Evolutionary conservation across 208 protist genomes (phyloP), one percentile per base, ranked within the genome.

Genomic region (Trypanosomatidae sp.): DNA sequence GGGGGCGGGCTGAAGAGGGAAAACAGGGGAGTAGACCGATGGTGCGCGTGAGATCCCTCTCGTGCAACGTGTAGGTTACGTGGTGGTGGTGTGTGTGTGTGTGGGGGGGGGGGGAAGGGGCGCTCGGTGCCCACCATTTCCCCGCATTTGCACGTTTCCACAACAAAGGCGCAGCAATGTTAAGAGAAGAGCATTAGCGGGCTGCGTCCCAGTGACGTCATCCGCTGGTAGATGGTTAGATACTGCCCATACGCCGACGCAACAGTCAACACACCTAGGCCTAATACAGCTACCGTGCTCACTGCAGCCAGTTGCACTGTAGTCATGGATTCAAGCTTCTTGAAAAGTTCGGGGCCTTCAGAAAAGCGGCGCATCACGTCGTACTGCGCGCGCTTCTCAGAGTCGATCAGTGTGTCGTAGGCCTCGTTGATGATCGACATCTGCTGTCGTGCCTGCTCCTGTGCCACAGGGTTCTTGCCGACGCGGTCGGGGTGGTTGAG

Each of bases 401-500:
- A 44, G 49, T 89, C 81, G 7, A 82, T 85, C 13, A 96, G 83
- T 17, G 81, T 88, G 52, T 96, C 88, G 65, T 96, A 96, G 60
- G 91, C 91, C 19, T 85, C 80, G 68, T 96, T 96, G 75, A 96
- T 86, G 36, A 76, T 43, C 50, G 86, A 82, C 91, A 96, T 96
- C 36, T 82, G 77, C 62, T 90, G 82, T 25, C 80, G 79, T 33
- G 87, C 88, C 4, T 60, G 58, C 55, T 75, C 22, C 80, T 93
- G 84, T n/a, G 81, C 80, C 15, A 46, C 76, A 1, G 66, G 55
- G 55, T 86, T 76, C 65, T 73, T 66, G 36, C 77, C 75, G 30
- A 86, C 86, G 46, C 88, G 85, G 55, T 94, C 89, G 22, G 92
- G 90, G 70, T 96, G 92, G 52, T 87, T 84, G 46, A 83, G 69